Evolutionary conservation across 2,329 filamentous ascomycete species (phyloP), one percentile per base, ranked within the genome.

Genomic region (Sphaerulina musiva): DNA sequence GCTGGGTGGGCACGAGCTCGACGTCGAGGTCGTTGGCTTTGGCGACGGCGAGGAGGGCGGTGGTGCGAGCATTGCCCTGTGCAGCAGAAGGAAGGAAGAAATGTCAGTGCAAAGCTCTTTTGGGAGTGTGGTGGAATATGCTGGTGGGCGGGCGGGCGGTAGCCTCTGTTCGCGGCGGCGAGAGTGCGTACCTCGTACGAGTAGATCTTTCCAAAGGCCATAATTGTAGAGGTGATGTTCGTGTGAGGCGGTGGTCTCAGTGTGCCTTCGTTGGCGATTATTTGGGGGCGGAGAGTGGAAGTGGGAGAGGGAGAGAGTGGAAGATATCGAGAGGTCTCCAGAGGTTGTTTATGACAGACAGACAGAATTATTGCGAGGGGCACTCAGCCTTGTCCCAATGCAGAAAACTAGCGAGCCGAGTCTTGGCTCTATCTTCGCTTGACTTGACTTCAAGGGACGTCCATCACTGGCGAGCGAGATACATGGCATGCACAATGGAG

Each of bases 1-100:
- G 78, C 72, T 85, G 78, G 62, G 84, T 86, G 68, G 87, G 76
- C 66, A 93, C 86, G 64, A 91, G 75, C 77, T 96, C 89, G 67
- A 98, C 75, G 64, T 97, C 90, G 72, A 98, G 83, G 73, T 87
- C 85, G 78, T 97, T 97, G 79, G 89, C 90, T 86, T 98, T 97
- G 69, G 93, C 93, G 72, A 96, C 89, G 68, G 89, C 91, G 74
- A 86, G 83, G 76, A 95, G 87, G 73, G 85, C 85, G 70, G 86
- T 87, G 75, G 86, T 87, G 80, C 92, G 91, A 76, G 87, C 80
- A 83, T 96, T 95, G 73, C 81, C 82, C 91, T 96, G 57, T 20
- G 12, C 6, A 42, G 12, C 6, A 42, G 14, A 23, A 20, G 42
- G 26, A 29, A 29, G 26, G 6, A 7, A 46, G 20, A 12, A 9